Base-by-base conservation (phyloP, 2,329 filamentous ascomycete genomes). In the Cladophialophora carrionii region DNA sequence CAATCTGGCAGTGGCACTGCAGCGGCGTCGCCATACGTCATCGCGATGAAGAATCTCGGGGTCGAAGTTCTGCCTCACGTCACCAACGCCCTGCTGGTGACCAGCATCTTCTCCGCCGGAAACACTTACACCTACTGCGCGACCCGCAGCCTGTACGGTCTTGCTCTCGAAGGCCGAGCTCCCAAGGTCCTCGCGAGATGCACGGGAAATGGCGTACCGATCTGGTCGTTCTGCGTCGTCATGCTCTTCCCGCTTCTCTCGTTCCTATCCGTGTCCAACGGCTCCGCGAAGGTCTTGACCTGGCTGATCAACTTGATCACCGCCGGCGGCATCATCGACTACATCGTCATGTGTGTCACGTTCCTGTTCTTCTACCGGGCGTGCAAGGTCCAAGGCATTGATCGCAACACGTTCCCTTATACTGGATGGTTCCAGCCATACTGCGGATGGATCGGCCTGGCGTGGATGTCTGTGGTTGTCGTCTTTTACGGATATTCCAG, bases 401-500 rank as follows among this genome's bases (percentile, higher is more conserved):
- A 84, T 74, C 84, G 87, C 64, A 77, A 73, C 12, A 76, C 75
- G 0, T 76, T 88, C 24, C 85, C 87, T 0, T 89, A 88, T 76
- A 80, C 74, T 41, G 87, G 84, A 17, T 82, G 77, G 56, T 81
- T 86, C 73, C 86, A 88, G 74, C 86, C 86, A 0, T 88, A 84
- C 72, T 82, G 82, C 63, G 84, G 81, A 4, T 71, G 64, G 31
- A 66, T 71, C 41, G 70, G 49, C 20, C 51, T 68, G 6, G 51
- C 79, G 0, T 85, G 84, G 56, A 89, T 87, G 6, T 83, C 84
- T 41, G 75, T 89, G 61, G 90, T 92, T 83, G 84, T 86, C 0
- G 85, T 90, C 70, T 85, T 91, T 4, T 86, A 88, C 14, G 90
- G 90, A 0, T 92, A 91, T 68, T 83, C 86, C 0, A 87, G 90